A percentile compares a stretch with the other conserved stretches of the same genome.
Evolutionary conservation across 1,284 basidiomycete genomes (phyloP).

Genomic region (Trametes sp.): DNA sequence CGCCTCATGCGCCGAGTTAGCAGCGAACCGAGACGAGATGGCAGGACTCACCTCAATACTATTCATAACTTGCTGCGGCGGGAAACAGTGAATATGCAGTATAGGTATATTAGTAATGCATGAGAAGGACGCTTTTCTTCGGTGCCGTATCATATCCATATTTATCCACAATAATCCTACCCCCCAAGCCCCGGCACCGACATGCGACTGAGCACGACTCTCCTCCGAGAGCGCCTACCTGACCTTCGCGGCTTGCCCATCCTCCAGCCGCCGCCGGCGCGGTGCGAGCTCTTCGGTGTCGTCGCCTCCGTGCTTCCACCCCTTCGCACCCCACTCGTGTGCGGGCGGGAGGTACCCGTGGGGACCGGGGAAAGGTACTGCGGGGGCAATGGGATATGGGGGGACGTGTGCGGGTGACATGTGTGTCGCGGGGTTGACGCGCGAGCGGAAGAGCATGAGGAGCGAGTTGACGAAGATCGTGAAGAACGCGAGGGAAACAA

Average conservation of each 20-base stretch:
- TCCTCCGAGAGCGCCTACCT: conserved; percentile 16
- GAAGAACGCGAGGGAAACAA: conserved; percentile 81
- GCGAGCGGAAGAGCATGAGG: conserved; percentile 77
- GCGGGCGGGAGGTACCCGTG: conserved; percentile 52
- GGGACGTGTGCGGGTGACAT: conserved; percentile 33
- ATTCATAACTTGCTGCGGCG: neutral
- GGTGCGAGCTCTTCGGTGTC: conserved; percentile 50
- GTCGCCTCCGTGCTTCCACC: conserved; percentile 32
- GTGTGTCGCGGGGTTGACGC: conserved; percentile 45
- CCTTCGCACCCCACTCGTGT: conserved; percentile 51
- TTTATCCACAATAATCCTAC: neutral
- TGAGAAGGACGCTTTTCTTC: conserved; percentile 7
- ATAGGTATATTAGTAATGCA: conserved; percentile 12
- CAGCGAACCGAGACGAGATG: too few relatives aligned
- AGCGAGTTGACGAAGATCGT: conserved; percentile 87
- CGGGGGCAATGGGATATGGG: conserved; percentile 53
- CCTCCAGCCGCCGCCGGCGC: conserved; percentile 68
- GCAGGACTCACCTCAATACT: neutral
- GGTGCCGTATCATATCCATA: neutral
- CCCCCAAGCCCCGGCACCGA: neutral
- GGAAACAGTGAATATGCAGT: conserved; percentile 9
- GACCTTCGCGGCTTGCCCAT: conserved; percentile 65
- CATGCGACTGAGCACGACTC: neutral
- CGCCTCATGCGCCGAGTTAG: too few relatives aligned
- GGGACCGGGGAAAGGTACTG: conserved; percentile 50